Percentiles rank a stretch among this genome's conserved stretches.
Conservation (phyloP, 129 eudicot genomes). For the Flaveria brownii region DNA sequence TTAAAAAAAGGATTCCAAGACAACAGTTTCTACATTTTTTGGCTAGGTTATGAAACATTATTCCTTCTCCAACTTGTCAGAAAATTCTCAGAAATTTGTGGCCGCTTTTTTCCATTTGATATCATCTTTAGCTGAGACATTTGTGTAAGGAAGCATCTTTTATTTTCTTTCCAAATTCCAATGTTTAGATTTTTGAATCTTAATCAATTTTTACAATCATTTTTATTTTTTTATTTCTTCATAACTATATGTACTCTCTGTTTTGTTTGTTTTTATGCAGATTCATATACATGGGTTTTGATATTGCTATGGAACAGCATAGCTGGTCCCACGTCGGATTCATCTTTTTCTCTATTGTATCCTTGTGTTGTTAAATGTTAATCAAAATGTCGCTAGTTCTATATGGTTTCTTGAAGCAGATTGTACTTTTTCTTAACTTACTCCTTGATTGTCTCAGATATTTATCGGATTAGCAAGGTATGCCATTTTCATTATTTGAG, state of each 20-base stretch:
- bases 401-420: slow-evolving; percentile 26
- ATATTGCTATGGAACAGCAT: slow-evolving; percentile 99
- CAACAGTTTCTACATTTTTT: slow-evolving; percentile 8
- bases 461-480: slow-evolving; percentile 95
- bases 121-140: slow-evolving; percentile 98
- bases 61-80: slow-evolving; percentile 82
- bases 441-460: slow-evolving; percentile 51
- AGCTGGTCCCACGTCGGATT: slow-evolving; percentile 99
- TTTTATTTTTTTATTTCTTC: slow-evolving; percentile 1
- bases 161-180: slow-evolving; percentile 12
- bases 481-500: slow-evolving; percentile 3
- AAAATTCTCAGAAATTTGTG: slow-evolving; percentile 89
- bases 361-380: slow-evolving; percentile 43
- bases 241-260: not conserved
- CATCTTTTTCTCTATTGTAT: slow-evolving; percentile 97
- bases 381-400: slow-evolving; percentile 17
- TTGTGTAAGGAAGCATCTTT: slow-evolving; percentile 60
- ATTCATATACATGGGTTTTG: slow-evolving; percentile 99
- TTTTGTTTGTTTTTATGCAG: slow-evolving; percentile 44
- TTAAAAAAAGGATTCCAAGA: slow-evolving; percentile 3
- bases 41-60: slow-evolving; percentile 98
- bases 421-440: slow-evolving; percentile 53
- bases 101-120: slow-evolving; percentile 96
- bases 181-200: slow-evolving; percentile 17
- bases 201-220: not conserved